phyloP scores from a whole-genome alignment of 345 rosid genomes.

The Murraya paniculata region DNA sequence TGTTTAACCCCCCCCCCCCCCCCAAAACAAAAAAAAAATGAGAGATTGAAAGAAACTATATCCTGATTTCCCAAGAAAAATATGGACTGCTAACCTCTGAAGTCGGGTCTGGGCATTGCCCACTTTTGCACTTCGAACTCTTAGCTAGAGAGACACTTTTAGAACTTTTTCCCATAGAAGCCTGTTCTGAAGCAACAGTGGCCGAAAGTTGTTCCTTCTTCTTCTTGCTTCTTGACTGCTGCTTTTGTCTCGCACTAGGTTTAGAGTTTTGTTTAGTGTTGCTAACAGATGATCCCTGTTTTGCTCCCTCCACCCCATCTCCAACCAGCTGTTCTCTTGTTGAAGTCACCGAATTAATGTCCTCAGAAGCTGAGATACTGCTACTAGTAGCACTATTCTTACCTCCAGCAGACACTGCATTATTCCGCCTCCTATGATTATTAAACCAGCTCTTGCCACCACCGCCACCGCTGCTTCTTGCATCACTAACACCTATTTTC shows the following conservation, averaged over 20 bases:
- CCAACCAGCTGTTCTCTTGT: slow-evolving; percentile 28
- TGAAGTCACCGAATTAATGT: slow-evolving; percentile 22
- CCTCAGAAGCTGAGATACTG: background rate
- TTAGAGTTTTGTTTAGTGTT: slow-evolving; percentile 29
- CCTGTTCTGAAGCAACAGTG: slow-evolving; percentile 20
- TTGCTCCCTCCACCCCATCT: slow-evolving; percentile 21
- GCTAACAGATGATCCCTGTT: slow-evolving; percentile 21
- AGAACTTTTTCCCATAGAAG: slow-evolving; percentile 21
- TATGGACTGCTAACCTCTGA: slow-evolving; percentile 39
- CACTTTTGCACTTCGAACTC: slow-evolving; percentile 28
- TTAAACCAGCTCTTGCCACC: slow-evolving; percentile 18
- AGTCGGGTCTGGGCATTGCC: slow-evolving; percentile 15
- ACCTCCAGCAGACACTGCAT: slow-evolving; percentile 30
- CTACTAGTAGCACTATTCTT: background rate
- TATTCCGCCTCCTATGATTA: slow-evolving; percentile 36
- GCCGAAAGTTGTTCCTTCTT: slow-evolving; percentile 30
- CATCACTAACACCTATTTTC: slow-evolving; percentile 17
- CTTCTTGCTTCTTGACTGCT: slow-evolving; percentile 42
- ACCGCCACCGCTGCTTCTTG: background rate
- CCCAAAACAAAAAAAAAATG: background rate
- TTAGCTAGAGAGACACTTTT: slow-evolving; percentile 26
- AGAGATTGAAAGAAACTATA: slow-evolving; percentile 9
- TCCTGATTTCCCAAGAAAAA: slow-evolving; percentile 10
- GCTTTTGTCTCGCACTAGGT: slow-evolving; percentile 31
- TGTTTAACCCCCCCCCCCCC: no score